Conservation (phyloP, 1,284 basidiomycete genomes). For the Cryptococcus sp. region DNA sequence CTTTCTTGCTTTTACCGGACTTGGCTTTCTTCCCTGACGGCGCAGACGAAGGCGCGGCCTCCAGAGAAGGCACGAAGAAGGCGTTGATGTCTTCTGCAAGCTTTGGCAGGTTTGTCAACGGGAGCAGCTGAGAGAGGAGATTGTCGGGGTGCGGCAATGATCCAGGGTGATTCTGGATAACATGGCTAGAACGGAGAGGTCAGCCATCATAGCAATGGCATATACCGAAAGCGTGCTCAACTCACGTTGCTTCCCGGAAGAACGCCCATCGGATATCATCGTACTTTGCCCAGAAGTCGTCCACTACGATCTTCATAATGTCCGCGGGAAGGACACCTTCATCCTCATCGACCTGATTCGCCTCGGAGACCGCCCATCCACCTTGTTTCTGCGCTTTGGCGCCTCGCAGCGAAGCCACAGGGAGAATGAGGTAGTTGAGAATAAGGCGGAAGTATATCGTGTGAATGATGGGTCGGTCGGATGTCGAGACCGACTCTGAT, state of each 20-base stretch:
- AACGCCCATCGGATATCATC: conserved; percentile 91
- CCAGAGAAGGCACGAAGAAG: conserved; percentile 81
- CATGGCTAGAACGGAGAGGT: neutral
- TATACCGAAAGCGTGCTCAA: conserved; percentile 5
- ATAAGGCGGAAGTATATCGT: conserved; percentile 48
- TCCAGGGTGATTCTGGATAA: conserved; percentile 5
- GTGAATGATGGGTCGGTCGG: conserved; percentile 34
- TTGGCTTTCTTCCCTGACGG: conserved; percentile 13
- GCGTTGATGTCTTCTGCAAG: conserved; percentile 71
- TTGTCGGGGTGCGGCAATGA: conserved; percentile 57
- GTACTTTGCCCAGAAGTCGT: conserved; percentile 54
- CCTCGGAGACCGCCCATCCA: conserved; percentile 20
- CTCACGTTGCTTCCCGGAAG: conserved; percentile 76
- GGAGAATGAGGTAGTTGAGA: conserved; percentile 41
- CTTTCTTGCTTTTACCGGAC: conserved; percentile 15
- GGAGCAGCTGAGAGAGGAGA: conserved; percentile 73
- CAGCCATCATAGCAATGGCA: neutral
- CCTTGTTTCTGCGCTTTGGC: conserved; percentile 34
- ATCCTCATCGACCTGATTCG: conserved; percentile 38
- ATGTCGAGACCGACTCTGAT: conserved; percentile 59
- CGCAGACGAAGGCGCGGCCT: conserved; percentile 58
- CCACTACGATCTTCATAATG: conserved; percentile 56
- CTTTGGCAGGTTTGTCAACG: conserved; percentile 79
- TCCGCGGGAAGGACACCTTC: conserved; percentile 63
- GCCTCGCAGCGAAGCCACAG: conserved; percentile 44